These are phyloP conservation scores for Sporothrix protearum DNA, from an alignment of 2,329 filamentous ascomycete genomes.

Conservation along the genomic window DNA sequence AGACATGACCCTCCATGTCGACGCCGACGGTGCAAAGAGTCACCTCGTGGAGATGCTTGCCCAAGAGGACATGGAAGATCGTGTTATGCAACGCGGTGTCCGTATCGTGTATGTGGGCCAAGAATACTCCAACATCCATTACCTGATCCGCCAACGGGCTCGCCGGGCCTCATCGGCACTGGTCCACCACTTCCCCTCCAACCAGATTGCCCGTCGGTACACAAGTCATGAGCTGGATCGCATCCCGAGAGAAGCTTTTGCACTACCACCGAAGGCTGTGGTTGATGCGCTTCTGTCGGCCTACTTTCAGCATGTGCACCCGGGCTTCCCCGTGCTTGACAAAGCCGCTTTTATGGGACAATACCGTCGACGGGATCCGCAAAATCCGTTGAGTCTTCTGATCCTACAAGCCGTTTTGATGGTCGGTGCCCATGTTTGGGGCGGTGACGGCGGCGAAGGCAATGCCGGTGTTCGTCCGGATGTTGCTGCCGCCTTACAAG, in stretches of 20 bases:
- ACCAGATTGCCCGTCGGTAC: constrained; percentile 41
- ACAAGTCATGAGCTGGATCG: constrained; percentile 42
- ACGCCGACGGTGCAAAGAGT: constrained; percentile 18
- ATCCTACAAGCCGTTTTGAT: constrained; percentile 83
- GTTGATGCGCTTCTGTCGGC: constrained; percentile 49
- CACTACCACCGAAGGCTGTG: constrained; percentile 46
- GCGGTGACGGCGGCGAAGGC: constrained; percentile 35
- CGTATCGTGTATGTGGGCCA: constrained; percentile 52
- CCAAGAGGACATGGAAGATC: constrained; percentile 25
- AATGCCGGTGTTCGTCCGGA: not conserved
- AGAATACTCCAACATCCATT: constrained; percentile 54
- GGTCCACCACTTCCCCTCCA: constrained; percentile 41
- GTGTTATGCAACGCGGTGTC: constrained; percentile 26
- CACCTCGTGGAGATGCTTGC: constrained; percentile 26
- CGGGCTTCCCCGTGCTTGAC: constrained; percentile 86
- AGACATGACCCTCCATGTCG: not conserved
- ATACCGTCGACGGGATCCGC: constrained; percentile 62
- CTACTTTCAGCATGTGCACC: constrained; percentile 86
- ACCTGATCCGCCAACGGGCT: constrained; percentile 49
- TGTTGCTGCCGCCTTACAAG: not conserved
- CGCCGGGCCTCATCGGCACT: constrained; percentile 27
- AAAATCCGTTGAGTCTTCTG: constrained; percentile 77
- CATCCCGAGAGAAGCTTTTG: constrained; percentile 46
- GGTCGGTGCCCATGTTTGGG: constrained; percentile 49
- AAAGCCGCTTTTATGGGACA: constrained; percentile 78